These are phyloP conservation scores for Pelargonium cotyledonis DNA, from an alignment of 441 rosid genomes.

Conservation along the genomic window DNA sequence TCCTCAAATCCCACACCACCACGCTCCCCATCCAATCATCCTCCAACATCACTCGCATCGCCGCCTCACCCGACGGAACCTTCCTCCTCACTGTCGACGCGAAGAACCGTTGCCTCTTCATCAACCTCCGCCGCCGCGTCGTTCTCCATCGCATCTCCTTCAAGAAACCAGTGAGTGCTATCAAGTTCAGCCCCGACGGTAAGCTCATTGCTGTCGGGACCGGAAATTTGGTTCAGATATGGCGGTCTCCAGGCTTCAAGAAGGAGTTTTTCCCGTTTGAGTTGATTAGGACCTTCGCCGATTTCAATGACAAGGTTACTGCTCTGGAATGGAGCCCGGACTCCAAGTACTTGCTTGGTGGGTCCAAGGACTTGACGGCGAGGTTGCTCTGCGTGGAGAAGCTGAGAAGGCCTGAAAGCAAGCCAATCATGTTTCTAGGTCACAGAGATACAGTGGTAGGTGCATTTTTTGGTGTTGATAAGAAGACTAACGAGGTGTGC, in stretches of 20 bases:
- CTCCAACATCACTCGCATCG: slow-evolving; percentile 61
- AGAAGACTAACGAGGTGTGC: slow-evolving; percentile 38
- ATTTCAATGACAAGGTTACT: slow-evolving; percentile 57
- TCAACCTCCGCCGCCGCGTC: slow-evolving; percentile 63
- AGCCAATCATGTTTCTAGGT: slow-evolving; percentile 76
- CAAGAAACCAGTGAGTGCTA: slow-evolving; percentile 45
- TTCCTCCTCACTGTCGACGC: slow-evolving; percentile 79
- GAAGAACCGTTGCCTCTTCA: slow-evolving; percentile 63
- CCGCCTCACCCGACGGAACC: slow-evolving; percentile 72
- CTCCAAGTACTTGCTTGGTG: slow-evolving; percentile 65
- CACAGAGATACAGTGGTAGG: slow-evolving; percentile 90
- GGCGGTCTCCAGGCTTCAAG: slow-evolving; percentile 82
- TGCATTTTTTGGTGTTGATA: slow-evolving; percentile 80
- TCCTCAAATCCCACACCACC: slow-evolving; percentile 56
- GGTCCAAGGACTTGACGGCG: slow-evolving; percentile 78
- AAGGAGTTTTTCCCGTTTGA: slow-evolving; percentile 69
- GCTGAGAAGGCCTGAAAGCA: slow-evolving; percentile 39
- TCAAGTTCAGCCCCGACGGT: slow-evolving; percentile 72
- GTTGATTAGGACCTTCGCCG: slow-evolving; percentile 68
- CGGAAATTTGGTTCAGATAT: slow-evolving; percentile 62
- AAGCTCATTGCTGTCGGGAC: slow-evolving; percentile 56
- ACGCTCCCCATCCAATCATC: slow-evolving; percentile 71
- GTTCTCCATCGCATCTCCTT: slow-evolving; percentile 72
- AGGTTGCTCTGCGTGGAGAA: slow-evolving; percentile 71
- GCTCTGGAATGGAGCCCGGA: slow-evolving; percentile 78